Evolutionary conservation across 257 asterid genomes (phyloP).

Genomic region (Striga asiatica): DNA sequence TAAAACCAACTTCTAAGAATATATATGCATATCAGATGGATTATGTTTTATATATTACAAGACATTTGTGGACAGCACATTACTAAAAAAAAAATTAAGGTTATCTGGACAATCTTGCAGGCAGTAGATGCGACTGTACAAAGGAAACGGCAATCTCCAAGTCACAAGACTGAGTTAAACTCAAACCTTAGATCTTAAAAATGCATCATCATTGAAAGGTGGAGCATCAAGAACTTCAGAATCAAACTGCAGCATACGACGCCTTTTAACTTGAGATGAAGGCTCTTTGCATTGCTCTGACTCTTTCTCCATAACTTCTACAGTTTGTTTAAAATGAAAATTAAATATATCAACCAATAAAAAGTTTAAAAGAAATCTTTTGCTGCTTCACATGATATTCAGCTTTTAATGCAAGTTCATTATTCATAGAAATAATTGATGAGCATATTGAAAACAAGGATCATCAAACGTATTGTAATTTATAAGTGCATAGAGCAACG

Average conservation of each 20-base stretch:
- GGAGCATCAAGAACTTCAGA: conserved; percentile 34
- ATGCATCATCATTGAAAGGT: conserved; percentile 25
- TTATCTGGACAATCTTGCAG: neutral
- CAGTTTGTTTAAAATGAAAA: conserved; percentile 4
- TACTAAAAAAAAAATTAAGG: neutral
- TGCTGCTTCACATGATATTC: too few relatives aligned
- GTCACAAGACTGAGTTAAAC: neutral
- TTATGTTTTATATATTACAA: neutral
- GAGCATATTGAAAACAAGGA: neutral
- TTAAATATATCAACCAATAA: neutral
- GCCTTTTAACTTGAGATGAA: conserved; percentile 44
- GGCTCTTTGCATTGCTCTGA: conserved; percentile 31
- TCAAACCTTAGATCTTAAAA: conserved; percentile 47
- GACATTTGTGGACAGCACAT: neutral
- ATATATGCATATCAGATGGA: too few relatives aligned
- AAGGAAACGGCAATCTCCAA: neutral
- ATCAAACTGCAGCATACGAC: conserved; percentile 56
- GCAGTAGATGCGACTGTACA: neutral
- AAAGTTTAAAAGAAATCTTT: too few relatives aligned
- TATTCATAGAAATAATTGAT: neutral
- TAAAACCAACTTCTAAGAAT: too few relatives aligned
- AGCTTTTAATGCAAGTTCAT: neutral
- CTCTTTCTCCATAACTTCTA: conserved; percentile 32
- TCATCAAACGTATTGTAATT: too few relatives aligned
- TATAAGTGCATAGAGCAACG: neutral